A percentile compares a stretch with the other conserved stretches of the same genome.
phyloP scores from a whole-genome alignment of 345 rosid genomes.

The Mallotus nudiflorus region DNA sequence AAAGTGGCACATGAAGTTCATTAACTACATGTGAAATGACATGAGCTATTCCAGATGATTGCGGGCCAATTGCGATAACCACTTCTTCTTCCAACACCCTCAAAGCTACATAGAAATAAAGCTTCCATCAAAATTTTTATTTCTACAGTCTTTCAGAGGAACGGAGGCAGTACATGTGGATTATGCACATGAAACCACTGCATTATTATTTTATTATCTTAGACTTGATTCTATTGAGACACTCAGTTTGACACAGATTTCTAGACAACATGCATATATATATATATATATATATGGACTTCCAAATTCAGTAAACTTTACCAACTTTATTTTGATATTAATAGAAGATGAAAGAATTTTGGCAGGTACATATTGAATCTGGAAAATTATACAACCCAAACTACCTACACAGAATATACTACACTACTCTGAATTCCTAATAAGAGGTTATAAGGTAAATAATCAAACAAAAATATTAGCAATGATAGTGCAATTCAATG shows the following conservation, averaged over 20 bases:
- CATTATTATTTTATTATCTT: not conserved
- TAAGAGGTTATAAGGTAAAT: not conserved
- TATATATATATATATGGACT: too few species aligned
- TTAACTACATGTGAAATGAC: constrained; percentile 70
- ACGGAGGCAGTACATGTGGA: not conserved
- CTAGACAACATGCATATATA: not conserved
- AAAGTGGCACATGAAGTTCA: constrained; percentile 66
- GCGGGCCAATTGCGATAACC: constrained; percentile 81
- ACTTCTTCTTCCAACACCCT: constrained; percentile 77
- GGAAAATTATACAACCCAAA: not conserved
- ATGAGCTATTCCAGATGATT: constrained; percentile 90
- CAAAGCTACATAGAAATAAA: constrained; percentile 65
- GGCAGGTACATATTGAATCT: not conserved
- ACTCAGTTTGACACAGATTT: not conserved
- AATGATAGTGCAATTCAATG: not conserved
- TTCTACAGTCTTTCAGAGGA: not conserved
- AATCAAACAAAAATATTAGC: not conserved
- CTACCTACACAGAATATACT: not conserved
- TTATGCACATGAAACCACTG: constrained; percentile 1
- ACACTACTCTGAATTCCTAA: not conserved
- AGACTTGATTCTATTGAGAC: not conserved
- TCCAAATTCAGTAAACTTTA: not conserved
- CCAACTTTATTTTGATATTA: not conserved
- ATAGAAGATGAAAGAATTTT: not conserved
- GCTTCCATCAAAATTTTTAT: constrained; percentile 32